phyloP scores from a whole-genome alignment of 2,329 filamentous ascomycete genomes.

The Xylaria arbuscula region DNA sequence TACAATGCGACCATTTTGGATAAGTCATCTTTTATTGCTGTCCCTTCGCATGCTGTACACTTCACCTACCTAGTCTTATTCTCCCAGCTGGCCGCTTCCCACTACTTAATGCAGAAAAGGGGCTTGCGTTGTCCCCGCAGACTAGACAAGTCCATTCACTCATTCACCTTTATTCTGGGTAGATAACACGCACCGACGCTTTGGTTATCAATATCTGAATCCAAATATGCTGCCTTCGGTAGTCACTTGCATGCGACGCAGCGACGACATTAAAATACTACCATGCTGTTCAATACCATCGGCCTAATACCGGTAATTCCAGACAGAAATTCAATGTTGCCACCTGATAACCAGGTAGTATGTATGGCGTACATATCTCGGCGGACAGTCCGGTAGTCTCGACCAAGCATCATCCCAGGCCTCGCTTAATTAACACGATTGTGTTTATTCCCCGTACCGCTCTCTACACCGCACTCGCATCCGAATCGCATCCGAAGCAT shows the following conservation, averaged over 20 bases:
- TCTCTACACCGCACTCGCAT: slow-evolving; percentile 6
- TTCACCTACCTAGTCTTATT: not conserved
- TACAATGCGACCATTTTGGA: slow-evolving; percentile 26
- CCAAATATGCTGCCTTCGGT: not conserved
- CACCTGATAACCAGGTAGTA: not conserved
- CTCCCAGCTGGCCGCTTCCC: slow-evolving; percentile 16
- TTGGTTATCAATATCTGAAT: not conserved
- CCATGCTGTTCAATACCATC: not conserved
- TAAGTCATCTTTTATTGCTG: slow-evolving; percentile 18
- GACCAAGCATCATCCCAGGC: slow-evolving; percentile 9
- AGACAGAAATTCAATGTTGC: not conserved
- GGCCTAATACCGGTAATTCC: not conserved
- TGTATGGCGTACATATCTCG: not conserved
- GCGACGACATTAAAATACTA: not conserved
- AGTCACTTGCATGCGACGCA: not conserved
- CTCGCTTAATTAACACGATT: slow-evolving; percentile 23
- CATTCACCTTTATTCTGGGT: not conserved
- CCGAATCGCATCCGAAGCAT: not conserved
- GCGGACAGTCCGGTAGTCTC: not conserved
- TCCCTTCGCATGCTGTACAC: slow-evolving; percentile 8
- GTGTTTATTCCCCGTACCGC: slow-evolving; percentile 19
- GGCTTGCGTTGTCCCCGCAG: slow-evolving; percentile 26
- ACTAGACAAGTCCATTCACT: slow-evolving; percentile 8
- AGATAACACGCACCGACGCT: slow-evolving; percentile 6
- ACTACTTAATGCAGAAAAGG: slow-evolving; percentile 25